A percentile compares a stretch with the other conserved stretches of the same genome.
Conservation (phyloP, 2,329 filamentous ascomycete species). For the Clonostachys solani region DNA sequence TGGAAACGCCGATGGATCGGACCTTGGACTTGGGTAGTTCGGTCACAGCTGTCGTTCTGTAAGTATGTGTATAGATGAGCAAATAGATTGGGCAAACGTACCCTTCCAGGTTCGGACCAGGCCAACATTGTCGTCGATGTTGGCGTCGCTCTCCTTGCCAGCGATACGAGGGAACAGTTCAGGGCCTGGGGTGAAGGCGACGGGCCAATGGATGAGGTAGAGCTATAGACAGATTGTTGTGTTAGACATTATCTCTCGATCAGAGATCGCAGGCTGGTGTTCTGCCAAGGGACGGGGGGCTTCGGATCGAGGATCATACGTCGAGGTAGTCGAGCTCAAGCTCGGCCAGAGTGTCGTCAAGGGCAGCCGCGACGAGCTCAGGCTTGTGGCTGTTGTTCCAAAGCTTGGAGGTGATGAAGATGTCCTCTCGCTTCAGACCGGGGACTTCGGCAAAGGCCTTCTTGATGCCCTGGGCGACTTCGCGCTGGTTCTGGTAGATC, state of each 20-base stretch:
- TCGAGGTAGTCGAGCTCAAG: slow-evolving; percentile 55
- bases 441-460: slow-evolving; percentile 38
- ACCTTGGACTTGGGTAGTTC: slow-evolving; percentile 57
- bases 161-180: slow-evolving; percentile 38
- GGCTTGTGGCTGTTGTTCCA: slow-evolving; percentile 58
- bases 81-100: slow-evolving; percentile 1
- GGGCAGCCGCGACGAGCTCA: slow-evolving; percentile 50
- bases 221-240: slow-evolving; percentile 25
- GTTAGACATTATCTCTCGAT: not conserved
- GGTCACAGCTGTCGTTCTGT: slow-evolving; percentile 32
- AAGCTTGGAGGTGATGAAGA: slow-evolving; percentile 66
- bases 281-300: not conserved
- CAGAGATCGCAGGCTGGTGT: not conserved
- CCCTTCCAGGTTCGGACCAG: slow-evolving; percentile 39
- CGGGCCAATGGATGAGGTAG: slow-evolving; percentile 62
- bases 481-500: slow-evolving; percentile 61
- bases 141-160: slow-evolving; percentile 23
- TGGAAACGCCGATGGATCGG: slow-evolving; percentile 68
- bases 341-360: slow-evolving; percentile 50
- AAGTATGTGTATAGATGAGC: not conserved
- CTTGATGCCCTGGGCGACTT: slow-evolving; percentile 52
- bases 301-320: slow-evolving; percentile 16
- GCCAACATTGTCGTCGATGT: slow-evolving; percentile 37
- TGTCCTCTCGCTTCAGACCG: slow-evolving; percentile 48
- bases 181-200: slow-evolving; percentile 33